These are phyloP conservation scores for Cornus kousa DNA, from an alignment of 148 eudicot species.

Conservation along the genomic window DNA sequence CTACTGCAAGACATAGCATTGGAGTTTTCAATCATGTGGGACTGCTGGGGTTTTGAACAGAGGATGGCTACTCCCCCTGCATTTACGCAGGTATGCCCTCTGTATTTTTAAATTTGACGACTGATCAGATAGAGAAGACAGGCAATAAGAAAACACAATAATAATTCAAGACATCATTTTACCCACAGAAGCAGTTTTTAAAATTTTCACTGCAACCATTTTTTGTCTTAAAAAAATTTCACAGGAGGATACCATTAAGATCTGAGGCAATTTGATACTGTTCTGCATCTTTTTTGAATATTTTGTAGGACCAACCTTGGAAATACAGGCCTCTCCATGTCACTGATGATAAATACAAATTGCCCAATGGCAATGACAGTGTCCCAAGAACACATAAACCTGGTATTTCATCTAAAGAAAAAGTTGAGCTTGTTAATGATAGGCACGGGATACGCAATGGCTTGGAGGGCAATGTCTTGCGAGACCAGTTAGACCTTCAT, in stretches of 20 bases:
- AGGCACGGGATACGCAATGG: constrained; percentile 20
- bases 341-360: constrained; percentile 23
- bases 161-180: background rate
- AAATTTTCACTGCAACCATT: background rate
- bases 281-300: background rate
- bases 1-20: constrained; percentile 73
- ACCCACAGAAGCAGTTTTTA: background rate
- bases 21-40: constrained; percentile 81
- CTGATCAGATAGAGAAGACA: background rate
- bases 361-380: constrained; percentile 29
- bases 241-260: background rate
- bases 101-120: background rate
- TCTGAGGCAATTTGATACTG: background rate
- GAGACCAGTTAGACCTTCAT: constrained; percentile 32
- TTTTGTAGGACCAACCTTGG: constrained; percentile 40
- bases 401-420: constrained; percentile 27
- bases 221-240: background rate
- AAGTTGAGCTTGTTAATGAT: constrained; percentile 25
- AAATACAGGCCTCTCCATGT: constrained; percentile 24
- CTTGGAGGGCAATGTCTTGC: constrained; percentile 21
- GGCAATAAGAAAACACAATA: background rate
- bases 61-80: constrained; percentile 59
- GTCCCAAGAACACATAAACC: constrained; percentile 26
- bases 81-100: constrained; percentile 46
- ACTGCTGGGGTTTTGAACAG: constrained; percentile 60